phyloP scores from a whole-genome alignment of 139 green algal species.

The Micractinium conductrix region DNA sequence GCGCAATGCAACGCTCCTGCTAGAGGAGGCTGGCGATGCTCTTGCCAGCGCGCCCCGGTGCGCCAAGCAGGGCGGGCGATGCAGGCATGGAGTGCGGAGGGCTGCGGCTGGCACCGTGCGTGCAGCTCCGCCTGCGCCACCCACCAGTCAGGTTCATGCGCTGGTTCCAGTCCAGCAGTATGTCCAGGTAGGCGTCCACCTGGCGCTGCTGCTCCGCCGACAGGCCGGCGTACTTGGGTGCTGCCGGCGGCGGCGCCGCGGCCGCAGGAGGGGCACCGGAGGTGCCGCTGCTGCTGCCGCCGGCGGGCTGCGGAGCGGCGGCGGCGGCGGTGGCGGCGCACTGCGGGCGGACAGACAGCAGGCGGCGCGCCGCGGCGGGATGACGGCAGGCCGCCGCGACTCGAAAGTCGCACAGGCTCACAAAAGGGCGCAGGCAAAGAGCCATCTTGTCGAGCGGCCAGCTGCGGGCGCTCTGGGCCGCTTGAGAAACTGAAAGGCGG shows the following conservation, averaged over 20 bases:
- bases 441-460: no score
- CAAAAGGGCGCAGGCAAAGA: neutral
- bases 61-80: no score
- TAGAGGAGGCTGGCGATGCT: no score
- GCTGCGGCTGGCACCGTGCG: no score
- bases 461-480: no score
- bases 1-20: no score
- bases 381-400: neutral
- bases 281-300: neutral
- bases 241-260: neutral
- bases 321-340: neutral
- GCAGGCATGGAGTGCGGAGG: no score
- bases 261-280: neutral
- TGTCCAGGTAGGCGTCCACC: conserved; percentile 67
- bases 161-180: conserved; percentile 75
- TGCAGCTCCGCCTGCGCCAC: neutral
- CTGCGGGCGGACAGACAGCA: neutral
- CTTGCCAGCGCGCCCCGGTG: no score
- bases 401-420: conserved; percentile 5
- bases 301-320: neutral
- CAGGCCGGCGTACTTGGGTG: conserved; percentile 4
- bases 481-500: no score
- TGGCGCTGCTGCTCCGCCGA: conserved; percentile 43
- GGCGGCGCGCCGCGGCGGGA: neutral
- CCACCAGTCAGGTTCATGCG: conserved; percentile 84